Conservation (phyloP, 169 alveolate species). For the Eimeria mitis region DNA sequence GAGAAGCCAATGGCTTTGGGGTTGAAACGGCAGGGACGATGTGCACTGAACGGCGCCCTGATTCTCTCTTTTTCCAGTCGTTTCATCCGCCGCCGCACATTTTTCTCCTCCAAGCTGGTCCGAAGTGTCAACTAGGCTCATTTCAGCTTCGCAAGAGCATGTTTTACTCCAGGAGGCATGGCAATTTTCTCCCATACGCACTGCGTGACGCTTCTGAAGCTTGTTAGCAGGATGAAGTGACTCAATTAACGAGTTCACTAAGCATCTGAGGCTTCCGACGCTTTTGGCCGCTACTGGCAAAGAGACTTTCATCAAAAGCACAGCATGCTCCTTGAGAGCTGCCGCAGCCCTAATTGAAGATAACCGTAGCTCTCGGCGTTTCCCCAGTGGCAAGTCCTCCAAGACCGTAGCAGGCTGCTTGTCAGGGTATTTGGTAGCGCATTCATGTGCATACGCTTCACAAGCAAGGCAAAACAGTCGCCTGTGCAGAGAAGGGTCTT, state of each 20-base stretch:
- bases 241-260: not conserved
- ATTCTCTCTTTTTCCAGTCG: not conserved
- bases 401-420: not conserved
- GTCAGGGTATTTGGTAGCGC: constrained; percentile 40
- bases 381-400: constrained; percentile 59
- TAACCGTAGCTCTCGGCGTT: constrained; percentile 47
- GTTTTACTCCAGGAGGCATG: not conserved
- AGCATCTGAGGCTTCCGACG: not conserved
- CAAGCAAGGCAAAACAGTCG: constrained; percentile 26
- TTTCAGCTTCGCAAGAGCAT: not conserved
- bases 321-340: constrained; percentile 30
- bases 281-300: not conserved
- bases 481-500: constrained; percentile 16
- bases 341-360: constrained; percentile 41
- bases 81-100: not conserved
- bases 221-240: constrained; percentile 47
- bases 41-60: not conserved
- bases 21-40: constrained; percentile 20
- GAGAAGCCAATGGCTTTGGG: constrained; percentile 46
- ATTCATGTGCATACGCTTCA: constrained; percentile 12
- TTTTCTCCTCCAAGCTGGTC: not conserved
- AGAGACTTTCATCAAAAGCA: not conserved
- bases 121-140: not conserved
- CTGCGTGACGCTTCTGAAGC: constrained; percentile 6
- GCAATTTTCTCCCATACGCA: not conserved